Evolutionary conservation across 2,329 filamentous ascomycete genomes (phyloP).

Genomic region (Fusarium chlamydosporum): DNA sequence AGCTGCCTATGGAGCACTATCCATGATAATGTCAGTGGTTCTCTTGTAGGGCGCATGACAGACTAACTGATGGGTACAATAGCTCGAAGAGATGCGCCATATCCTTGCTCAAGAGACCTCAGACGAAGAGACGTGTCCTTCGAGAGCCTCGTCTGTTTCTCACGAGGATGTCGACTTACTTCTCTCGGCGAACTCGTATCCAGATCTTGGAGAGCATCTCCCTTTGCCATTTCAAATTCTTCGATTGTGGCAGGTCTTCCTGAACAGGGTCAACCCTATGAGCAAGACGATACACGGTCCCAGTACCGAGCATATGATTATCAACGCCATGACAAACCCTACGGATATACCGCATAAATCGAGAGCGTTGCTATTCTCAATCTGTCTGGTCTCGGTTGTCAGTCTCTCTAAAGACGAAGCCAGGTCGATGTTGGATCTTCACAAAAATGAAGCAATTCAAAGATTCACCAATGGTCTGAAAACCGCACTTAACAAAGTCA

Average conservation of each 20-base stretch:
- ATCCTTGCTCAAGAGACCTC: slow-evolving; percentile 27
- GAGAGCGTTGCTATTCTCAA: slow-evolving; percentile 7
- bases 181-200: neutral
- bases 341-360: neutral
- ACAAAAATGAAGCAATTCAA: slow-evolving; percentile 7
- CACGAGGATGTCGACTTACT: slow-evolving; percentile 24
- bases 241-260: slow-evolving; percentile 21
- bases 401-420: slow-evolving; percentile 1
- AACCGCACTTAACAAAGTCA: slow-evolving; percentile 12
- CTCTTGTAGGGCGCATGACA: too few relatives aligned
- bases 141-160: neutral
- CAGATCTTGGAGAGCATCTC: slow-evolving; percentile 1
- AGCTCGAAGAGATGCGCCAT: slow-evolving; percentile 25
- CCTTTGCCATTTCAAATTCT: slow-evolving; percentile 14
- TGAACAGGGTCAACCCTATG: slow-evolving; percentile 15
- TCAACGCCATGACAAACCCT: slow-evolving; percentile 17
- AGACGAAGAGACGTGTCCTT: slow-evolving; percentile 13
- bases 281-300: slow-evolving; percentile 21
- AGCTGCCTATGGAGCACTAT: slow-evolving; percentile 17
- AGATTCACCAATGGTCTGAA: slow-evolving; percentile 21
- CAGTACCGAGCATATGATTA: slow-evolving; percentile 12
- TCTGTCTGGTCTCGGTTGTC: slow-evolving; percentile 2
- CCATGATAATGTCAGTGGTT: slow-evolving; percentile 4
- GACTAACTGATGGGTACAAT: neutral
- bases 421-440: neutral